Base-by-base conservation (phyloP, 2,329 filamentous ascomycete species). In the Colletotrichum orchidophilum region DNA sequence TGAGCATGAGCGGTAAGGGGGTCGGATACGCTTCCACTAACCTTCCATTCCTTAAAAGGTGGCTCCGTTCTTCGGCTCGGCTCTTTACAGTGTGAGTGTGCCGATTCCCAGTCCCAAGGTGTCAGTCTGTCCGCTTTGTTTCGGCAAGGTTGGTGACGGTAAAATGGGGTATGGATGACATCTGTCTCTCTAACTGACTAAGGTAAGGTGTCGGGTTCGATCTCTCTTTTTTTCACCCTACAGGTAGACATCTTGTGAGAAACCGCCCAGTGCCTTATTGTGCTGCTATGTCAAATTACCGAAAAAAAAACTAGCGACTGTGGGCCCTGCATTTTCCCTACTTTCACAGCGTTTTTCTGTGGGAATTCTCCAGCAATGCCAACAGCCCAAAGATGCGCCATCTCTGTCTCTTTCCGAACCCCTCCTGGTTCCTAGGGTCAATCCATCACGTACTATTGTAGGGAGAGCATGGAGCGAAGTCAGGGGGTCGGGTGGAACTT, bases 11-110 rank as follows among this genome's bases (percentile, higher is more conserved):
- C 35, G 62, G 46, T 55, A 60, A 29, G 55, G 55, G 39, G 67
- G 67, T 70, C 55, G 63, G 67, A 58, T 70, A 35, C 57, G 63
- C 57, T 57, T 61, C 26, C 63, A 58, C 50, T 64, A 64, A 64
- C 35, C 57, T 49, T 29, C 42, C 54, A 13, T 21, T 58, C n/a
- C 39, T 50, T 58, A 31, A 27, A 59, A 49, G 60, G 53, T 59
- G 61, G 66, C 53, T 49, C 49, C 61, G 55, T 70, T 39, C 39
- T 66, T 70, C 62, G 66, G 62, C 54, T 66, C 66, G 66, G 66
- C 66, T 59, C 53, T 59, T 58, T 18, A 57, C 46, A 33, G 24
- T 33, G 24, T 57, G 26, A 21, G 15, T 11, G 18, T 26, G 26
- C 27, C 5, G 53, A 9, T 8, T 46, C 18, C 39, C 39, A 46